phyloP scores from a whole-genome alignment of 768 basidiomycete genomes.

The Tylopilus sp. region DNA sequence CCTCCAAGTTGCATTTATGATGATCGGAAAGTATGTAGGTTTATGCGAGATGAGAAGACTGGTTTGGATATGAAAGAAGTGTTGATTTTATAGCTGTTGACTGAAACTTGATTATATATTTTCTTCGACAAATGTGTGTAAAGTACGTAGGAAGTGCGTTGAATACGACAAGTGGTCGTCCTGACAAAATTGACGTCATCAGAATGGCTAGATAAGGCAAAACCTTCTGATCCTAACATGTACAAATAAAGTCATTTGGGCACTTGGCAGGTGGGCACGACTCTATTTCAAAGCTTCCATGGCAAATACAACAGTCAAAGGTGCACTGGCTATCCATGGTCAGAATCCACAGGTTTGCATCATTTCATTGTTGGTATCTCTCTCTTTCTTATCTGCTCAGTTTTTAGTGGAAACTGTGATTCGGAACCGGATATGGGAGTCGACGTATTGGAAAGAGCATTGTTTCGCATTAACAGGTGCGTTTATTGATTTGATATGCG shows the following conservation, averaged over 20 bases:
- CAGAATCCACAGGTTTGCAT: conserved; percentile 89
- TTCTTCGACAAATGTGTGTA: too few species aligned
- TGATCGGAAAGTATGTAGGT: too few species aligned
- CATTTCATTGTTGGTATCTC: background rate
- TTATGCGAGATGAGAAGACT: too few species aligned
- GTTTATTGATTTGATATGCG: conserved; percentile 18
- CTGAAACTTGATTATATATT: too few species aligned
- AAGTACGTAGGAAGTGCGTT: background rate
- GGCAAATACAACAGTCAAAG: conserved; percentile 91
- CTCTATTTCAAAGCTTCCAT: conserved; percentile 39
- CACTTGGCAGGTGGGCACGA: background rate
- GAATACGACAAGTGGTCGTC: background rate
- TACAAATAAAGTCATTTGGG: conserved; percentile 15
- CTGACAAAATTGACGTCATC: too few species aligned
- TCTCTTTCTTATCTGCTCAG: conserved; percentile 40
- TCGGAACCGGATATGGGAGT: conserved; percentile 93
- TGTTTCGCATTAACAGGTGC: conserved; percentile 94
- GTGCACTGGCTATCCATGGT: conserved; percentile 89
- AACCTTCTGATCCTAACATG: conserved; percentile 19
- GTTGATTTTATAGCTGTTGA: too few species aligned
- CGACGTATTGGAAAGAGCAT: conserved; percentile 95
- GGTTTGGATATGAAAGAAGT: too few species aligned
- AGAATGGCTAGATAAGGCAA: conserved; percentile 23
- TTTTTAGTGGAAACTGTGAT: conserved; percentile 95
- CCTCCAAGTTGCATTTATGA: too few species aligned